Evolutionary conservation across 805 yeast genomes (phyloP).

Genomic region (Kregervanrija pseudodelftensis): DNA sequence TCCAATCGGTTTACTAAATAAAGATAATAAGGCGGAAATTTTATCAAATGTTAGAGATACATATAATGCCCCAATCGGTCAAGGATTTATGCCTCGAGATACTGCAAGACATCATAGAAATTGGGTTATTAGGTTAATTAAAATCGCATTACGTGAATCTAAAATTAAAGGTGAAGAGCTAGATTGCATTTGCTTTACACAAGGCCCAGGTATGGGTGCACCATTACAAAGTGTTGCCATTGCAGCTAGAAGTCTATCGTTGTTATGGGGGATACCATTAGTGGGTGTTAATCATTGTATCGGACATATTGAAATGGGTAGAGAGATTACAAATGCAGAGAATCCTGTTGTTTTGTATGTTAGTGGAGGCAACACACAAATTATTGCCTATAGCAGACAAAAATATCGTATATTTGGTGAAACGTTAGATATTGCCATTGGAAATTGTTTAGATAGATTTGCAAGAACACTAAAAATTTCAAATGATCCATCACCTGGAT

Average conservation of each 20-base stretch:
- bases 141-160: conserved; percentile 59
- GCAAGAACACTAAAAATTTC: conserved; percentile 86
- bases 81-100: conserved; percentile 93
- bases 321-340: conserved; percentile 96
- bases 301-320: conserved; percentile 98
- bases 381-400: conserved; percentile 91
- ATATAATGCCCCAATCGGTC: conserved; percentile 94
- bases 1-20: conserved; percentile 43
- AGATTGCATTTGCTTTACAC: conserved; percentile 87
- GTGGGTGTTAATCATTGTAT: conserved; percentile 96
- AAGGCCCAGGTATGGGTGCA: conserved; percentile 99
- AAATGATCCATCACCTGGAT: conserved; percentile 95
- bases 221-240: conserved; percentile 90
- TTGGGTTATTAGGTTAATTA: conserved; percentile 81
- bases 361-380: conserved; percentile 98
- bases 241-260: conserved; percentile 80
- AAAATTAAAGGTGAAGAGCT: conserved; percentile 40
- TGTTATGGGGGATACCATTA: conserved; percentile 75
- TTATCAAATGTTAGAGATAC: conserved; percentile 92
- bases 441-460: conserved; percentile 93
- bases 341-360: conserved; percentile 96
- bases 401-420: conserved; percentile 98
- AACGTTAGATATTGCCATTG: conserved; percentile 94
- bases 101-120: conserved; percentile 95
- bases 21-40: conserved; percentile 60